These are phyloP conservation scores for Nicotiana obtusifolia DNA, from an alignment of 257 asterid genomes.

Conservation along the genomic window DNA sequence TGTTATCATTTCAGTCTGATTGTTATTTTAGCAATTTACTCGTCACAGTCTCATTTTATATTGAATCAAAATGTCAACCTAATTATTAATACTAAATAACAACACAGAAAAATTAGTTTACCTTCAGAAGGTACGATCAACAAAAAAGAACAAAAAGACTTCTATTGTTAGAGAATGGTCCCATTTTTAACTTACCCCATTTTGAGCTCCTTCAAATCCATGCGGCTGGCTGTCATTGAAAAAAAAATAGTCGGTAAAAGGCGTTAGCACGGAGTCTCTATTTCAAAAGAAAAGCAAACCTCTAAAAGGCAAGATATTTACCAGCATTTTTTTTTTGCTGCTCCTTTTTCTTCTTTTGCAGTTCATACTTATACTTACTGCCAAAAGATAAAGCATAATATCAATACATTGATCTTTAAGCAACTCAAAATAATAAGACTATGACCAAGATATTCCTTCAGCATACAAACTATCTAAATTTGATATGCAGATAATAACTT, in stretches of 20 bases:
- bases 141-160: neutral
- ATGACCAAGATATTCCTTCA: no score
- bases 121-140: neutral
- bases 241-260: constrained; percentile 21
- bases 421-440: neutral
- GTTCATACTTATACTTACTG: constrained; percentile 88
- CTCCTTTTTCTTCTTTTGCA: constrained; percentile 86
- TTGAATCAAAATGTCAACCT: neutral
- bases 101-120: no score
- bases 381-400: constrained; percentile 14
- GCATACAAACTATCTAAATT: neutral
- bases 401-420: neutral
- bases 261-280: neutral
- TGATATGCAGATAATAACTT: neutral
- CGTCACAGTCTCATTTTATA: neutral
- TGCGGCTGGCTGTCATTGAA: constrained; percentile 68
- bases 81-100: no score
- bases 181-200: constrained; percentile 99
- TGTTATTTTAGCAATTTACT: neutral
- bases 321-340: constrained; percentile 95
- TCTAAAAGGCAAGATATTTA: constrained; percentile 23
- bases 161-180: neutral
- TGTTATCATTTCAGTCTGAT: neutral
- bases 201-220: constrained; percentile 97
- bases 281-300: neutral